Evolutionary conservation across 2,329 filamentous ascomycete genomes (phyloP), one percentile per base, ranked within the genome.

Genomic region (Diatrype stigma): DNA sequence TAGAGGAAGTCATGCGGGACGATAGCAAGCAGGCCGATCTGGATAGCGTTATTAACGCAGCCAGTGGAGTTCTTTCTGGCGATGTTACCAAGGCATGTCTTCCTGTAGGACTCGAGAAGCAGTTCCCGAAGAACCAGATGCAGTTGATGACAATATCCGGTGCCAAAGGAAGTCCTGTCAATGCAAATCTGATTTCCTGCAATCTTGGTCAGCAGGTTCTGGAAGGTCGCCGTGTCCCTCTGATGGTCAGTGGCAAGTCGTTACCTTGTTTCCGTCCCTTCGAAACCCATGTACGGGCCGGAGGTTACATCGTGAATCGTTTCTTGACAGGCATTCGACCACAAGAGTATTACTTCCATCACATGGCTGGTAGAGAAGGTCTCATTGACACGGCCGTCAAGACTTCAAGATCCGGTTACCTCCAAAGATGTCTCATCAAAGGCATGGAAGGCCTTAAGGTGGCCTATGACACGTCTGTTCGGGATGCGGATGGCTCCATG

Each of bases 321-420:
- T 99, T 99, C 81, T 87, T 99, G 78, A 99, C 95, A 22, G 94
- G 94, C 53, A 94, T 99, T 55, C 85, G 93, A 49, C 94, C 94
- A 4, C 94, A 99, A 65, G 95, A 99, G 68, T 99, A 96, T 70
- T 99, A 93, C 70, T 99, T 99, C 77, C 94, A 99, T 81, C 91
- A 95, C 70, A 99, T 99, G 95, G 94, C 93, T 65, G 95, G 95
- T 62, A 85, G 94, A 73, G 95, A 99, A 79, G 94, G 94, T 77
- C 77, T 99, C 58, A 99, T 99, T 66, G 94, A 99, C 80, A 99
- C 94, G 19, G 94, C 94, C 57, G 94, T 99, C 69, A 99, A 99
- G 74, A 99, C 94, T 1, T 96, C 93, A 10, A 87, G 94, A 65
- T 97, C 94, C 26, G 95, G 94, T 54, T 99, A 99, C 67, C 77